Evolutionary conservation across 140 eudicot genomes (phyloP).

Genomic region (Senecio squalidus): DNA sequence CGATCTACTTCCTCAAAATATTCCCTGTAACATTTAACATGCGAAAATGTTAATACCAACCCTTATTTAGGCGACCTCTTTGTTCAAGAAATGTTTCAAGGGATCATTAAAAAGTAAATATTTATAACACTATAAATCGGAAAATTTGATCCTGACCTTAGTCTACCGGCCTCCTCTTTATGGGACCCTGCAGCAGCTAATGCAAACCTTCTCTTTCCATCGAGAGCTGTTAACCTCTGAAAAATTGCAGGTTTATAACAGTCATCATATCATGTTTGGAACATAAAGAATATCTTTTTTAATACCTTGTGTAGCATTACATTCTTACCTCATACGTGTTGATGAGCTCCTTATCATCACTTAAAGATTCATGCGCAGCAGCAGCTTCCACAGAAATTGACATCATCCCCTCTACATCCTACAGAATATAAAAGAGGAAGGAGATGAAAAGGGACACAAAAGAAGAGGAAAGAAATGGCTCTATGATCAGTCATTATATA

Average conservation of each 20-base stretch:
- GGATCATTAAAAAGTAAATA: neutral
- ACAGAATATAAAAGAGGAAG: neutral
- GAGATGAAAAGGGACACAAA: neutral
- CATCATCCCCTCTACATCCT: slow-evolving; percentile 99
- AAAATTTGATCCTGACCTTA: slow-evolving; percentile 53
- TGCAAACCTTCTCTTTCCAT: slow-evolving; percentile 97
- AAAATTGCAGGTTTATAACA: slow-evolving; percentile 1
- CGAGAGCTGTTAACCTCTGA: slow-evolving; percentile 95
- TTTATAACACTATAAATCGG: neutral
- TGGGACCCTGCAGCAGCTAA: slow-evolving; percentile 97
- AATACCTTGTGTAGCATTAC: neutral
- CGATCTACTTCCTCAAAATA: slow-evolving; percentile 98
- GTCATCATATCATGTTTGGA: slow-evolving; percentile 6
- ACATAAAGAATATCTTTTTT: neutral
- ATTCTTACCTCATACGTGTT: slow-evolving; percentile 82
- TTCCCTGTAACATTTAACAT: slow-evolving; percentile 40
- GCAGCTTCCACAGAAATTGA: slow-evolving; percentile 96
- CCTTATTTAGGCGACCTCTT: slow-evolving; percentile 1
- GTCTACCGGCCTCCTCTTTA: slow-evolving; percentile 93
- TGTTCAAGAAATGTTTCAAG: neutral
- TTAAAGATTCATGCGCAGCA: slow-evolving; percentile 86
- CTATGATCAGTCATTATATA: slow-evolving; percentile 1
- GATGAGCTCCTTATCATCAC: slow-evolving; percentile 89
- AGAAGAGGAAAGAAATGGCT: neutral
- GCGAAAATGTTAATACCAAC: slow-evolving; percentile 12